These are phyloP conservation scores for Thoreauomyces humboldtii DNA, from an alignment of 192 early-diverging fungal species.

Conservation along the genomic window DNA sequence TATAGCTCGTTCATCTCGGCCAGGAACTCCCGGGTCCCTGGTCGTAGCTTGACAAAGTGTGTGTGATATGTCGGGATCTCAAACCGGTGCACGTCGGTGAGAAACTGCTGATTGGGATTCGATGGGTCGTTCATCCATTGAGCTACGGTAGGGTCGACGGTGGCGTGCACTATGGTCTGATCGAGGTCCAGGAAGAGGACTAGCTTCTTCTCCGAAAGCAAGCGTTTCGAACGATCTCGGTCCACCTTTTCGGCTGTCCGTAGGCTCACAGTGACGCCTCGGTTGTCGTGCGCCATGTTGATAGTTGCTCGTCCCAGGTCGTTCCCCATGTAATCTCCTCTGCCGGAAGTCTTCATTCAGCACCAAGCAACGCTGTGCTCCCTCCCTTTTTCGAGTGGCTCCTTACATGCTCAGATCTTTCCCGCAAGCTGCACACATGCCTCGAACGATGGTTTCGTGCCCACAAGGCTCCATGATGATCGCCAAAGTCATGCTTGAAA, in stretches of 20 bases:
- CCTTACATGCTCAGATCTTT: conserved; percentile 60
- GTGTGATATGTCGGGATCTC: conserved; percentile 63
- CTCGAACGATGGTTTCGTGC: conserved; percentile 72
- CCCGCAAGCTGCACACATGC: conserved; percentile 81
- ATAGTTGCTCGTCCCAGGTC: conserved; percentile 68
- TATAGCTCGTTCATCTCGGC: conserved; percentile 63
- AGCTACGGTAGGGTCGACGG: conserved; percentile 69
- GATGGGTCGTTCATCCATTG: conserved; percentile 69
- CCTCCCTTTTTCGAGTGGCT: too few relatives aligned
- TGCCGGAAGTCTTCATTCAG: too few relatives aligned
- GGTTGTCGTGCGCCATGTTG: conserved; percentile 72
- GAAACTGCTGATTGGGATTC: conserved; percentile 52
- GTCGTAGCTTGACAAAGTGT: conserved; percentile 85
- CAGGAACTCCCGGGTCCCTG: conserved; percentile 78
- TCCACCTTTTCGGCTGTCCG: conserved; percentile 75
- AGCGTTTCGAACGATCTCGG: conserved; percentile 57
- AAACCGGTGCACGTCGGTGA: conserved; percentile 75
- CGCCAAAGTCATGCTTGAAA: too few relatives aligned
- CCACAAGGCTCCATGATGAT: conserved; percentile 58
- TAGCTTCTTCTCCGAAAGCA: conserved; percentile 68
- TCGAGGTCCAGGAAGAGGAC: conserved; percentile 95
- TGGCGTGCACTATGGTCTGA: conserved; percentile 95
- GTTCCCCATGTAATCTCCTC: conserved; percentile 34
- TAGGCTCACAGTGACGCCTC: conserved; percentile 65
- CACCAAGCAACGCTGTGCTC: neutral